Conservation (phyloP, 1,284 basidiomycete genomes). For the Ceratobasidium sp. region DNA sequence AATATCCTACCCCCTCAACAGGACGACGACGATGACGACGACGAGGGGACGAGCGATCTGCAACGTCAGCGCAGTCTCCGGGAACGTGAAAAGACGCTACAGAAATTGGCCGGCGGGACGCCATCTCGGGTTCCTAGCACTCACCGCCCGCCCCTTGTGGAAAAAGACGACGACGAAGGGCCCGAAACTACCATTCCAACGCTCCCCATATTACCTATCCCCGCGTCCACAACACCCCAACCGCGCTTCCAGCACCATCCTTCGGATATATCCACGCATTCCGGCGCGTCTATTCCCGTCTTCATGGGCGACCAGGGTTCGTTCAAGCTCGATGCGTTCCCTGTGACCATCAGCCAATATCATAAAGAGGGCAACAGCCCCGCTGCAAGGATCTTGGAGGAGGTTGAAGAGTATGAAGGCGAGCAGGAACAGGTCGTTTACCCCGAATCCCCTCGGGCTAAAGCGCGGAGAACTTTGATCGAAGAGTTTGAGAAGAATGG, state of each 20-base stretch:
- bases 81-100: slow-evolving; percentile 26
- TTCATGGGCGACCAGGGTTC: slow-evolving; percentile 56
- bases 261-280: slow-evolving; percentile 40
- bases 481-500: slow-evolving; percentile 33
- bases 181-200: slow-evolving; percentile 60
- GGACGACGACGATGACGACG: slow-evolving; percentile 30
- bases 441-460: slow-evolving; percentile 42
- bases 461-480: slow-evolving; percentile 24
- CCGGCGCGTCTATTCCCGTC: slow-evolving; percentile 50
- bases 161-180: slow-evolving; percentile 60
- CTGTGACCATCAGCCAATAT: slow-evolving; percentile 65
- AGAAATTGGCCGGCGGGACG: slow-evolving; percentile 29
- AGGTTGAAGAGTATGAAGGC: slow-evolving; percentile 41
- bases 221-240: slow-evolving; percentile 48
- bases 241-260: slow-evolving; percentile 44
- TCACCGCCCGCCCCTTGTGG: slow-evolving; percentile 55
- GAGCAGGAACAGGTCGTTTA: slow-evolving; percentile 44
- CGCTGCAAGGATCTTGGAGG: slow-evolving; percentile 57
- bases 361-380: slow-evolving; percentile 50
- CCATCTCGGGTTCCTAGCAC: neutral
- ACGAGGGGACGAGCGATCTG: slow-evolving; percentile 9
- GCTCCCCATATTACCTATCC: slow-evolving; percentile 51
- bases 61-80: slow-evolving; percentile 18
- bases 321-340: slow-evolving; percentile 63
- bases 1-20: slow-evolving; percentile 6